Conservation (phyloP, 495 filamentous ascomycete genomes). For the Copromyces sp. region DNA sequence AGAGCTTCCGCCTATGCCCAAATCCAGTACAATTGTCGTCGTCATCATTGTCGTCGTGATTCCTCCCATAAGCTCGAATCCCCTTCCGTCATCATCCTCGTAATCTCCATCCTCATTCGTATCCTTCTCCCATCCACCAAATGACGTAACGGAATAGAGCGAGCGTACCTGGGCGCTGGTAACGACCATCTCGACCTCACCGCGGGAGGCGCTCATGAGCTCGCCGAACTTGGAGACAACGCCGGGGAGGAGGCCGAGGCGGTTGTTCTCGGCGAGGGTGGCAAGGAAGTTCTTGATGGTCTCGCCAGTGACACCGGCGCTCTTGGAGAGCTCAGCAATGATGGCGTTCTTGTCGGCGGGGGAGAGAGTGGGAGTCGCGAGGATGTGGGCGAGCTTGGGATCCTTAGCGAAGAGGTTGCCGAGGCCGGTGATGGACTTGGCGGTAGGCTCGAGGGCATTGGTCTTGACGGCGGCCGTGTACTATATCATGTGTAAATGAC, state of each 20-base stretch:
- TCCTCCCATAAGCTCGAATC: not conserved
- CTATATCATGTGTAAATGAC: conserved; percentile 39
- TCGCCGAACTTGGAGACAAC: conserved; percentile 79
- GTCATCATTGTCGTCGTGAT: not conserved
- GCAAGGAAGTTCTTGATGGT: conserved; percentile 88
- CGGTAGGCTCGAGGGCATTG: conserved; percentile 67
- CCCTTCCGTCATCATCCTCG: not conserved
- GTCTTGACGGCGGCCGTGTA: conserved; percentile 92
- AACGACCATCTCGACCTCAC: conserved; percentile 86
- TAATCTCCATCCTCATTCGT: not conserved
- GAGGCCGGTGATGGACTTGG: conserved; percentile 64
- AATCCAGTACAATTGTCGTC: not conserved
- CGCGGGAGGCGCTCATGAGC: conserved; percentile 79
- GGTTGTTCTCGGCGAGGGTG: conserved; percentile 91
- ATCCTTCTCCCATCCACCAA: not conserved
- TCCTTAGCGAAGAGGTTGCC: conserved; percentile 66
- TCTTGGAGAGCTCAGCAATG: conserved; percentile 73
- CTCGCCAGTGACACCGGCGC: conserved; percentile 56
- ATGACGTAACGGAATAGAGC: not conserved
- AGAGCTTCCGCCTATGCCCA: not conserved
- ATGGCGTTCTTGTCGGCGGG: conserved; percentile 71
- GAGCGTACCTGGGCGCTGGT: conserved; percentile 75
- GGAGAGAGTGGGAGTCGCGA: conserved; percentile 70
- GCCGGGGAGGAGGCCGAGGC: conserved; percentile 67
- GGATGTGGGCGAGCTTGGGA: conserved; percentile 61